phyloP scores from a whole-genome alignment of 192 early-diverging fungal species.

The Coemansia reversa region DNA sequence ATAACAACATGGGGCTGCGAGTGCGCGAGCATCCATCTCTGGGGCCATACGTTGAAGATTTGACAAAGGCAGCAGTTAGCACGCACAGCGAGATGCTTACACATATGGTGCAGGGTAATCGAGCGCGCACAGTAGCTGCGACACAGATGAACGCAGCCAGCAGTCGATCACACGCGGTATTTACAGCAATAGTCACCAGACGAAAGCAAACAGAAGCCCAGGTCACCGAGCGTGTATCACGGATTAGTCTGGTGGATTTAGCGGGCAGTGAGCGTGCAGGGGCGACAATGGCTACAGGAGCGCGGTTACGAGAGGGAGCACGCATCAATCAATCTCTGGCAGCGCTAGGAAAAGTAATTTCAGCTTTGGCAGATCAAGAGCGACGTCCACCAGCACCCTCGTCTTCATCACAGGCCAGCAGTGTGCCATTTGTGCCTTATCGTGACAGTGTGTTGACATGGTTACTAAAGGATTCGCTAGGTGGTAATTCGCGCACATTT shows the following conservation, averaged over 20 bases:
- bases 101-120: conserved; percentile 81
- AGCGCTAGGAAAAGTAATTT: conserved; percentile 92
- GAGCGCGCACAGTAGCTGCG: conserved; percentile 81
- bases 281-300: conserved; percentile 80
- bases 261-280: conserved; percentile 92
- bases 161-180: conserved; percentile 85
- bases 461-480: conserved; percentile 80
- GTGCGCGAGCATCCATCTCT: conserved; percentile 79
- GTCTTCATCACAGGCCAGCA: background rate
- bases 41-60: conserved; percentile 90
- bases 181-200: conserved; percentile 72
- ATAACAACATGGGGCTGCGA: conserved; percentile 50
- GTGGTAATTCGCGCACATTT: conserved; percentile 80
- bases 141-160: conserved; percentile 96
- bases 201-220: conserved; percentile 57
- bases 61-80: conserved; percentile 81
- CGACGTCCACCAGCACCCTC: conserved; percentile 6
- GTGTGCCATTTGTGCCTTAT: conserved; percentile 72
- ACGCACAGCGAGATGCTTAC: conserved; percentile 66
- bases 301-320: conserved; percentile 84
- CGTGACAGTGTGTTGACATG: conserved; percentile 88
- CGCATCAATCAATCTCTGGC: conserved; percentile 94
- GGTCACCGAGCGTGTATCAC: conserved; percentile 71
- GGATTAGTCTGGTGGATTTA: conserved; percentile 87
- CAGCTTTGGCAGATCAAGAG: conserved; percentile 75